Base-by-base conservation (phyloP, 208 protist genomes). In the Leishmania arabica region DNA sequence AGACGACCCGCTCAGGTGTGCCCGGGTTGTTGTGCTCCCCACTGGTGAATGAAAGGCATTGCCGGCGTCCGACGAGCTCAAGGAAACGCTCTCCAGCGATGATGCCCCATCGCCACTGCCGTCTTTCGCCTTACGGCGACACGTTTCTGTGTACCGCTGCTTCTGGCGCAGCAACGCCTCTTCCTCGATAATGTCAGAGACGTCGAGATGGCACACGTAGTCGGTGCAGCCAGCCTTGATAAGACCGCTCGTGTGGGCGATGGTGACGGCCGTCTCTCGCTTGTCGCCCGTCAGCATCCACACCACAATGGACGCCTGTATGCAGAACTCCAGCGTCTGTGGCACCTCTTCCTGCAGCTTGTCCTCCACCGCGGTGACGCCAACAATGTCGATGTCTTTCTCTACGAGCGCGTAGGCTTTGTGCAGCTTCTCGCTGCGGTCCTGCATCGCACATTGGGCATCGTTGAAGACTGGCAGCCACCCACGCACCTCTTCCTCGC, bases 211-310 rank as follows among this genome's bases (percentile, higher is more conserved):
- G 56, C 80, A 89, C 72, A 88, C 76, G 70, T 56, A 81, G 56
- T 89, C 82, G 34, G 72, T 66, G 72, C 72, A 75, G 40, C 77
- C 77, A 1, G 34, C 17, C 54, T 75, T 75, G 9, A 92, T 82
- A 27, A 93, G 75, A 8, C 90, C 92, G 77, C 85, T 94, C 11
- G 88, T 96, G 75, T 85, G 85, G 27, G 92, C 98, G 70, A 99
- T 99, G 77, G 99, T 99, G 45, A 99, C 97, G 11, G 98, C 99
- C 34, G 99, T 99, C 82, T 99, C 96, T 62, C 95, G 88, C 90
- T 99, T 99, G 87, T 99, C 99, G 71, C 99, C 99, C 37, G 99
- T 99, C 60, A 99, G 89, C 84, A 99, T 97, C 99, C 98, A 99
- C 37, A 99, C 84, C 24, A 98, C 93, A 66, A 99, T 96, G 11